Conservation (phyloP, 192 early-diverging fungal genomes). For the Phycomyces blakesleeanus region DNA sequence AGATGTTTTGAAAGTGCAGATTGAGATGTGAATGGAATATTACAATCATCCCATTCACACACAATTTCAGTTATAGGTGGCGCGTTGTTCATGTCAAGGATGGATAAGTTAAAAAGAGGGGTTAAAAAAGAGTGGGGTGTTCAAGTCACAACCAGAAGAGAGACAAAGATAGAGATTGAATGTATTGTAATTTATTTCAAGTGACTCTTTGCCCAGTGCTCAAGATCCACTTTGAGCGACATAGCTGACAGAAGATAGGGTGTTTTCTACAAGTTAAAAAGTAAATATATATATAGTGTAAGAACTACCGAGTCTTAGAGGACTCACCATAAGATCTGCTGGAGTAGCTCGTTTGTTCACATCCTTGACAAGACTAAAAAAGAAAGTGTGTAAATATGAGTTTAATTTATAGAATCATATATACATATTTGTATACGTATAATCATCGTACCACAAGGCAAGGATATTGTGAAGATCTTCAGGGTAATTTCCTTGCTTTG, state of each 20-base stretch:
- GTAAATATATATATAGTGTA: neutral
- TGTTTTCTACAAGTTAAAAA: slow-evolving; percentile 41
- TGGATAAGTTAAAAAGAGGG: too few relatives aligned
- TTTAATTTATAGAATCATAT: too few relatives aligned
- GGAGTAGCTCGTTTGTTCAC: slow-evolving; percentile 57
- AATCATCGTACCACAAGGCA: slow-evolving; percentile 16
- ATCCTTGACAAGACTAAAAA: slow-evolving; percentile 51
- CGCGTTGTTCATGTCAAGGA: too few relatives aligned
- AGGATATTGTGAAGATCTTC: slow-evolving; percentile 14
- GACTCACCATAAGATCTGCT: slow-evolving; percentile 56
- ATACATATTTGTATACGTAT: too few relatives aligned
- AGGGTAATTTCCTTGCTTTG: slow-evolving; percentile 10
- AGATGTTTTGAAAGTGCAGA: too few relatives aligned
- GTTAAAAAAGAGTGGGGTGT: too few relatives aligned
- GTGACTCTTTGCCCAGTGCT: slow-evolving; percentile 48
- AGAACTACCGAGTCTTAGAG: neutral
- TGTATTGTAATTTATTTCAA: slow-evolving; percentile 1
- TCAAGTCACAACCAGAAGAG: too few relatives aligned
- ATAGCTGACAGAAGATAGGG: slow-evolving; percentile 49
- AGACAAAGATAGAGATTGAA: neutral
- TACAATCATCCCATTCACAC: too few relatives aligned
- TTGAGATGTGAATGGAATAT: too few relatives aligned
- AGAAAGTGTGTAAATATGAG: too few relatives aligned
- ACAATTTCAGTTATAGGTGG: too few relatives aligned
- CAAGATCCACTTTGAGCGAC: slow-evolving; percentile 59